These are phyloP conservation scores for Circinella umbellata DNA, from an alignment of 371 early-diverging fungal species.

Conservation along the genomic window DNA sequence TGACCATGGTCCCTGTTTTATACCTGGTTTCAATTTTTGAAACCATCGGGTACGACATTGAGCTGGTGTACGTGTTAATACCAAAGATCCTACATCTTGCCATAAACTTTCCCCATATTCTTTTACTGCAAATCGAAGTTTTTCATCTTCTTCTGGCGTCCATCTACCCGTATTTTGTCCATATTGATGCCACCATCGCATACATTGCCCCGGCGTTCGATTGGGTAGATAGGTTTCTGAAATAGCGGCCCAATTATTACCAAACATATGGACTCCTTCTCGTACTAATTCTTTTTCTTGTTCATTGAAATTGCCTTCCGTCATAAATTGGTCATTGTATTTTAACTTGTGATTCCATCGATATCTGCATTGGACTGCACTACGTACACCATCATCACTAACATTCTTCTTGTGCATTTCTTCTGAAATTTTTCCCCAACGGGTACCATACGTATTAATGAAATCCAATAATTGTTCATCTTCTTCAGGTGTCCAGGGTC, in stretches of 20 bases:
- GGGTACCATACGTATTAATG: neutral
- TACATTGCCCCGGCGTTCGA: slow-evolving; percentile 40
- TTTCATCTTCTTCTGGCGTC: slow-evolving; percentile 37
- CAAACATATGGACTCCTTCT: slow-evolving; percentile 52
- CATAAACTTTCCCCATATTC: slow-evolving; percentile 20
- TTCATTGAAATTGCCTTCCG: slow-evolving; percentile 23
- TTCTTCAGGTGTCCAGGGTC: slow-evolving; percentile 35
- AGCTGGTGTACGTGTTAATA: slow-evolving; percentile 26
- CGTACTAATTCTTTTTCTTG: slow-evolving; percentile 32
- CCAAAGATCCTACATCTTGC: slow-evolving; percentile 30
- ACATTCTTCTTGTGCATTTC: neutral
- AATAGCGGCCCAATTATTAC: slow-evolving; percentile 44
- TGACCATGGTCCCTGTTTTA: slow-evolving; percentile 33
- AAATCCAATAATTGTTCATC: slow-evolving; percentile 23
- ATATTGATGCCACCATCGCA: slow-evolving; percentile 26
- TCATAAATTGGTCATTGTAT: slow-evolving; percentile 2
- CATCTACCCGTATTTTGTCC: slow-evolving; percentile 16
- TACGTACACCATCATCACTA: neutral
- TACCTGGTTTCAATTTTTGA: slow-evolving; percentile 9
- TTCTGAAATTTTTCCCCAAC: slow-evolving; percentile 26
- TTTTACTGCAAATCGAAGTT: slow-evolving; percentile 30
- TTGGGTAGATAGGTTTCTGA: slow-evolving; percentile 40
- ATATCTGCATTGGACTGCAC: slow-evolving; percentile 22
- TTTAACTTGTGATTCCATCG: slow-evolving; percentile 29
- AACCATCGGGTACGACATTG: slow-evolving; percentile 37